A percentile compares a stretch with the other conserved stretches of the same genome.
These are phyloP conservation scores for Arachis hypogaea DNA, from an alignment of 306 rosid species.

Conservation along the genomic window DNA sequence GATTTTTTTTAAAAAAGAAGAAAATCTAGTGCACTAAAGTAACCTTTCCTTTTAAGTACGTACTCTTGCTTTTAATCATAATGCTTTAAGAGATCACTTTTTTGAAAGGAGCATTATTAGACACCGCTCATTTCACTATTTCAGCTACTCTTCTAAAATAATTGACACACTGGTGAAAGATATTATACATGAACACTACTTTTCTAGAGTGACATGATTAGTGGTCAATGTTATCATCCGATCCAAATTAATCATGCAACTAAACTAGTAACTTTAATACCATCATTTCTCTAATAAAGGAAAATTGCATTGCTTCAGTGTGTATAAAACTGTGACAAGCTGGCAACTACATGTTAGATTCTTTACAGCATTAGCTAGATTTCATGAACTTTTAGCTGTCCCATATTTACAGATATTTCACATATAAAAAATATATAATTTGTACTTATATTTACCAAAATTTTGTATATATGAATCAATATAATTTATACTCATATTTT, in stretches of 20 bases:
- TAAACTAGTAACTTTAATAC: background rate
- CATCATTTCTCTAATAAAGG: slow-evolving; percentile 30
- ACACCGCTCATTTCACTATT: background rate
- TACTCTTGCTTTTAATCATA: slow-evolving; percentile 17
- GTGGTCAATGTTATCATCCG: background rate
- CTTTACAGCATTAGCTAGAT: slow-evolving; percentile 6
- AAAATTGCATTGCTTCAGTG: slow-evolving; percentile 18
- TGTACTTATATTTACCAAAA: too few species aligned
- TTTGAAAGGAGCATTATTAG: background rate
- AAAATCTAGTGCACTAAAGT: background rate
- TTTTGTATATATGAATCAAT: too few species aligned
- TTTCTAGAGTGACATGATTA: slow-evolving; percentile 34
- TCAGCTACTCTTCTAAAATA: slow-evolving; percentile 29
- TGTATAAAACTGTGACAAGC: slow-evolving; percentile 4
- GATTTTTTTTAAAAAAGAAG: background rate
- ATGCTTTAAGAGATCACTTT: slow-evolving; percentile 25
- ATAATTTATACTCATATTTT: too few species aligned
- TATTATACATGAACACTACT: background rate
- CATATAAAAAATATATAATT: too few species aligned
- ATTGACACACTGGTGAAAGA: slow-evolving; percentile 31
- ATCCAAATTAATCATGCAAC: slow-evolving; percentile 4
- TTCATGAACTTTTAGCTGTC: slow-evolving; percentile 21
- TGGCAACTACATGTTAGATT: background rate
- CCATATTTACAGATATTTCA: too few species aligned
- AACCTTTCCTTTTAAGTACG: background rate